Evolutionary conservation across 306 rosid genomes (phyloP), one percentile per base, ranked within the genome.

Genomic region (Cajanus cajan): DNA sequence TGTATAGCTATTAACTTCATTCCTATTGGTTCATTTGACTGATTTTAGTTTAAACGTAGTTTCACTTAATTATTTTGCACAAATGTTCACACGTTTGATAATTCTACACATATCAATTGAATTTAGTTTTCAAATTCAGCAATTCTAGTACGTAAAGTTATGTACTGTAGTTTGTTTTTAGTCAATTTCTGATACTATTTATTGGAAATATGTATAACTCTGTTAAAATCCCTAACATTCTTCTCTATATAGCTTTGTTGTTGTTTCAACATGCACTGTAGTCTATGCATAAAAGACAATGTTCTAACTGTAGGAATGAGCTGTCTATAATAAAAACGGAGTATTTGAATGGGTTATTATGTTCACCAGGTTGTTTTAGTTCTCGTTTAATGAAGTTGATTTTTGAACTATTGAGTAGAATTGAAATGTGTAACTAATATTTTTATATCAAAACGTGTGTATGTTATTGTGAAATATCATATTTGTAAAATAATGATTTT

Each of bases 81-180:
- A 50, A 44, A 14, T 37, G 7, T 25, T 34, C 16, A 5, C 36
- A 41, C 16, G 77, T 44, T 75, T 47, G 78, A 48, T 24, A 28
- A 59, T 44, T 1, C 3, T 44, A 39, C 6, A 58, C 21, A 34
- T 45, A 33, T 52, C 15, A 54, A n/a, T 7, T 65, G 70, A 71
- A 65, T 6, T 24, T 25, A 19, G 28, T 50, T 52, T 47, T 47
- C 57, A 64, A 43, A 36, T 11, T 4, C 10, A 43, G 44, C 76
- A 84, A 70, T 80, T 80, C 80, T 5, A 80, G 57, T 58, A 84
- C 87, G 84, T 43, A 69, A 84, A 84, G 82, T 54, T 69, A 73
- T 52, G 54, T n/a, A n/a, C n/a, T n/a, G n/a, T 66, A 33, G 82
- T 43, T 50, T 71, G 55, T 16, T 72, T 12, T 66, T 2, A 15